These are phyloP conservation scores for Pythium phragmitis DNA, from an alignment of 352 stramenopile genomes.

Conservation along the genomic window DNA sequence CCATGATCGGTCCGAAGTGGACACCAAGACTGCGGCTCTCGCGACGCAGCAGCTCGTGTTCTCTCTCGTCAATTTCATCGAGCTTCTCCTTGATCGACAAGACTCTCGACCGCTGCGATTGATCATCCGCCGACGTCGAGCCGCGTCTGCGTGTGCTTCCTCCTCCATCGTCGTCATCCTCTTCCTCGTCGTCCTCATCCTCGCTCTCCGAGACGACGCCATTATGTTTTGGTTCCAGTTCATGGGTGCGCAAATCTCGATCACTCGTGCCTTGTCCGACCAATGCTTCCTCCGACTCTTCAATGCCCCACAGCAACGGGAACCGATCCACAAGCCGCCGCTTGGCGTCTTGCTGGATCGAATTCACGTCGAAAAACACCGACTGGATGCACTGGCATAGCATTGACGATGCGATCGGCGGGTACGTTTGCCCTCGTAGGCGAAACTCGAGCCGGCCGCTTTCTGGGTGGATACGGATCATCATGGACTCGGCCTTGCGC, in stretches of 20 bases:
- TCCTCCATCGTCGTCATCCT: constrained; percentile 36
- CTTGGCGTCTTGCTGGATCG: constrained; percentile 81
- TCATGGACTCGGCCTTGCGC: constrained; percentile 80
- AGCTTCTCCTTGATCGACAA: constrained; percentile 57
- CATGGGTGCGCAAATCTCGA: constrained; percentile 2
- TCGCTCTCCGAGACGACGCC: constrained; percentile 20
- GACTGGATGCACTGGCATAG: constrained; percentile 71
- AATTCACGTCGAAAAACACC: constrained; percentile 80
- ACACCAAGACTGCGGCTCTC: constrained; percentile 60
- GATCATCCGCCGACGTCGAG: constrained; percentile 29
- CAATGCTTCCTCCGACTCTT: constrained; percentile 64
- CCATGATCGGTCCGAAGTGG: constrained; percentile 65
- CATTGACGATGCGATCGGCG: constrained; percentile 61
- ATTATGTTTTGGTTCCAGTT: constrained; percentile 9
- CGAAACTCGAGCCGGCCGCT: constrained; percentile 63
- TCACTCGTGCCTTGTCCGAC: constrained; percentile 29
- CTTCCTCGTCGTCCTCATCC: constrained; percentile 44
- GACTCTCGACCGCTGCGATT: neutral
- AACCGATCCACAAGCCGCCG: constrained; percentile 67
- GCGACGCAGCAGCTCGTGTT: constrained; percentile 61
- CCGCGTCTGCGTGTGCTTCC: constrained; percentile 23
- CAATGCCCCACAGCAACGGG: constrained; percentile 67
- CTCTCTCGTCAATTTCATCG: constrained; percentile 60
- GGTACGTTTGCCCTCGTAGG: constrained; percentile 63
- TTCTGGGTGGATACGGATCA: constrained; percentile 65